Base-by-base conservation (phyloP, 108 stramenopile species). In the Nitzschia palea region DNA sequence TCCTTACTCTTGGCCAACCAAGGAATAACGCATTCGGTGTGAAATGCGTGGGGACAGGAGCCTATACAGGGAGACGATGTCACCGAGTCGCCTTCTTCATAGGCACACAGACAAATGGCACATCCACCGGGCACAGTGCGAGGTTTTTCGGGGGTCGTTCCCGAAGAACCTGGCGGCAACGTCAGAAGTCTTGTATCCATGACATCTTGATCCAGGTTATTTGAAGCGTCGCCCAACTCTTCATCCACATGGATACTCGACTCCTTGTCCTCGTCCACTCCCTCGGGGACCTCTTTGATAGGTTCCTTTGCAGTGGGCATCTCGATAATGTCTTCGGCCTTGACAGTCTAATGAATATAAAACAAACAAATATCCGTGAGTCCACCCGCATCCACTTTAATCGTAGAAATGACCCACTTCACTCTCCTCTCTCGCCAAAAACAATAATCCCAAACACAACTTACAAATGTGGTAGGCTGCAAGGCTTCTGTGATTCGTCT, bases 11-110 rank as follows among this genome's bases (percentile, higher is more conserved):
- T 80, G 30, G 85, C 80, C 58, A 96, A 69, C 97, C 97, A 97
- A 8, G 78, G 82, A 35, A 94, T 74, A 42, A 96, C 92, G 65
- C 97, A 97, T 4, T 89, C 86, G 25, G 58, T 73, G 67, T 97
- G 96, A 74, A 95, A 97, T 32, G 84, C 77, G 73, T 97, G 96
- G 8, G 70, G 74, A 67, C 96, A 97, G 0, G 80, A 20, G 4
- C 18, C 4, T 5, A 17, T 29, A 22, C 44, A 27, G 14, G 53
- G 14, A 14, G 72, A 69, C 67, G 71, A 86, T 3, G 79, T 71
- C 12, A 86, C 76, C 44, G 35, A 9, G 23, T 82, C 79, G 1
- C 77, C 81, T 0, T 32, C 73, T 50, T 74, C 68, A 53, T 82
- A 86, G 20, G 59, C 48, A 44, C 62, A 68, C 17, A 86, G 55